Percentiles rank a stretch among this genome's conserved stretches.
phyloP scores from a whole-genome alignment of 345 rosid genomes.

The Syzygium aromaticum region DNA sequence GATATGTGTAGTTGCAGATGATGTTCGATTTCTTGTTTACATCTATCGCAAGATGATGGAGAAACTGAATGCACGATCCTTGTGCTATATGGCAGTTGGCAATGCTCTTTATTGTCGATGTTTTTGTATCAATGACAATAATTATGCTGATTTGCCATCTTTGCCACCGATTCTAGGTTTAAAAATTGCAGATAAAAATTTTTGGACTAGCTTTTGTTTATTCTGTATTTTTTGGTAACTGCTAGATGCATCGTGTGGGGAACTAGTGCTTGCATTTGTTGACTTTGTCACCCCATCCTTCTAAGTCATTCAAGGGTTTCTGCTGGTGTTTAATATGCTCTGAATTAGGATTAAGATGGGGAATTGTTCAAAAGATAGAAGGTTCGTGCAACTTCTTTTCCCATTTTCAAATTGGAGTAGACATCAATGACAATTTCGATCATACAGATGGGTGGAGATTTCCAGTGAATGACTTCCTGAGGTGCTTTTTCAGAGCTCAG shows the following conservation, averaged over 20 bases:
- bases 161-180: constrained; percentile 72
- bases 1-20: constrained; percentile 94
- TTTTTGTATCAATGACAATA: constrained; percentile 69
- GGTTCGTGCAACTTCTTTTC: background rate
- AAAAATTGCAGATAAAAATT: background rate
- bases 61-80: constrained; percentile 55
- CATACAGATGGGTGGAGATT: background rate
- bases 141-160: constrained; percentile 70
- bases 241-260: background rate
- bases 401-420: background rate
- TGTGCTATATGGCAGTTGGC: constrained; percentile 78
- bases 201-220: background rate
- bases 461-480: background rate
- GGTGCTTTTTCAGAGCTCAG: background rate
- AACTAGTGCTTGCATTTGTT: background rate
- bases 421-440: background rate
- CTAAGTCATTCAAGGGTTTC: background rate
- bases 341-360: background rate
- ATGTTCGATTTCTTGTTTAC: constrained; percentile 81
- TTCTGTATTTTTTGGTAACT: background rate
- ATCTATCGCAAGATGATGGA: constrained; percentile 76
- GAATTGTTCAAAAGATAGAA: background rate
- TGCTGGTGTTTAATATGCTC: background rate
- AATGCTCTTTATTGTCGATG: constrained; percentile 78
- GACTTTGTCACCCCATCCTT: background rate